Percentiles rank a stretch among this genome's conserved stretches.
These are phyloP conservation scores for Sonneratia alba DNA, from an alignment of 345 rosid genomes.

Conservation along the genomic window DNA sequence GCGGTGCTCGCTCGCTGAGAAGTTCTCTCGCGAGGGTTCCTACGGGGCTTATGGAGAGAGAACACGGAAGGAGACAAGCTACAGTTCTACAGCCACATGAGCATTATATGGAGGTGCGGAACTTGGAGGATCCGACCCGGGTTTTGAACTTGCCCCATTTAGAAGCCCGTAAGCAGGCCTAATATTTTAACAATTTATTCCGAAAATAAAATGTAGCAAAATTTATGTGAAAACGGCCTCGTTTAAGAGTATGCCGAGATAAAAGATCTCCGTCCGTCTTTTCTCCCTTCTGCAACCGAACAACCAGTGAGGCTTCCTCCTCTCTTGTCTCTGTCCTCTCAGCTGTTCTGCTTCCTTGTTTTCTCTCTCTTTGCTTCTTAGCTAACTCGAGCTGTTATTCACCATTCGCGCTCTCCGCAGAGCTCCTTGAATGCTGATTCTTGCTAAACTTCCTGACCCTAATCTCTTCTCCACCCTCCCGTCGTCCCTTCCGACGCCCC, in stretches of 20 bases:
- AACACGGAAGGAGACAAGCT: too few relatives aligned
- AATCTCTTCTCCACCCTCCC: constrained; percentile 79
- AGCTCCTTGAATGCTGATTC: constrained; percentile 38
- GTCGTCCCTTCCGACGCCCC: constrained; percentile 42
- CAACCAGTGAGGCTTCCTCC: not conserved
- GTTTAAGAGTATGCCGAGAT: not conserved
- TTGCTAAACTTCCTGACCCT: constrained; percentile 45
- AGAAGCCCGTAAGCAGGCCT: not conserved
- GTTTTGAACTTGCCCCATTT: too few relatives aligned
- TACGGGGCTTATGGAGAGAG: too few relatives aligned
- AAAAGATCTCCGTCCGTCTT: not conserved
- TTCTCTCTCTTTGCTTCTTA: not conserved
- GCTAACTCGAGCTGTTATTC: not conserved
- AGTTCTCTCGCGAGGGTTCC: too few relatives aligned
- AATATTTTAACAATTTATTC: not conserved
- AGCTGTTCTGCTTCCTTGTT: not conserved
- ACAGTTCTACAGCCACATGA: too few relatives aligned
- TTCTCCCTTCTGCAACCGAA: not conserved
- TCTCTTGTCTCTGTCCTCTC: not conserved
- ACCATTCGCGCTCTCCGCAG: not conserved
- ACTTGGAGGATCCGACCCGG: too few relatives aligned
- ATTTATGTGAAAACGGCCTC: not conserved
- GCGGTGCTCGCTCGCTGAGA: too few relatives aligned
- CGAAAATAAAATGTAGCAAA: too few relatives aligned
- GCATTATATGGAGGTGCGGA: too few relatives aligned